Evolutionary conservation across 2,329 filamentous ascomycete species (phyloP).

Genomic region (Sclerotinia spermophila): DNA sequence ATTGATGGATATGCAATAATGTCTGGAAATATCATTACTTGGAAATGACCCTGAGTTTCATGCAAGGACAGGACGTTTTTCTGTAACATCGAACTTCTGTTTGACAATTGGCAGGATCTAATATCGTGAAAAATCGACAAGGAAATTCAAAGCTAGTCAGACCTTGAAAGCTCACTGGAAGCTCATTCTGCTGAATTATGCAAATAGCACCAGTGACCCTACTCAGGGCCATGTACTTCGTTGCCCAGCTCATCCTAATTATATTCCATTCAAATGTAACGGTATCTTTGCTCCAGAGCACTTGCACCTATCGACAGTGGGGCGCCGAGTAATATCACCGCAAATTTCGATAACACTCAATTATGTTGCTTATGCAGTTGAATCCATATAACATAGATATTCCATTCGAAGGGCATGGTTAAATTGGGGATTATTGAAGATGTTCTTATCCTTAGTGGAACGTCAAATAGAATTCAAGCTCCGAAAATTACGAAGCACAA

Average conservation of each 20-base stretch:
- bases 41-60: neutral
- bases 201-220: neutral
- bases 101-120: neutral
- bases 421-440: too few species aligned
- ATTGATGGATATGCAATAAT: neutral
- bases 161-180: neutral
- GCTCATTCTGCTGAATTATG: neutral
- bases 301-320: too few species aligned
- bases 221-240: too few species aligned
- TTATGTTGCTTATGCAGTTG: neutral
- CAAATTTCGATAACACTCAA: neutral
- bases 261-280: too few species aligned
- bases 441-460: too few species aligned
- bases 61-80: neutral
- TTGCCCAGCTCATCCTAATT: too few species aligned
- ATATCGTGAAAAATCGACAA: neutral
- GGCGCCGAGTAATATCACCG: neutral
- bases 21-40: neutral
- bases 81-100: neutral
- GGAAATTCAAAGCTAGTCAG: neutral
- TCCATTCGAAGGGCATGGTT: too few species aligned
- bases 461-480: too few species aligned
- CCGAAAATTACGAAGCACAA: neutral
- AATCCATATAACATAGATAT: neutral
- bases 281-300: too few species aligned